phyloP scores from a whole-genome alignment of 179 eudicot species.

The Nepenthes alata region DNA sequence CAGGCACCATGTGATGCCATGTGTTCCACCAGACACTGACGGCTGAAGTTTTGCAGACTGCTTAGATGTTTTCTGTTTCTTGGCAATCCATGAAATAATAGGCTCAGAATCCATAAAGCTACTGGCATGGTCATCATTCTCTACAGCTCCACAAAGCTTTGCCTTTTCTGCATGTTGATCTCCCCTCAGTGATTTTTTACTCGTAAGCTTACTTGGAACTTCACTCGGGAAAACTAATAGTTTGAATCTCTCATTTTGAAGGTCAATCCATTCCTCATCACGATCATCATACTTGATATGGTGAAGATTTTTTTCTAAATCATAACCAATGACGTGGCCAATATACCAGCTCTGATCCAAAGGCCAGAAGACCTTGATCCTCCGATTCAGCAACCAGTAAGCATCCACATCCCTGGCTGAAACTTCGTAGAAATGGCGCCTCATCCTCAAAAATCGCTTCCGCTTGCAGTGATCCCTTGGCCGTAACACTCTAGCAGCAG shows the following conservation, averaged over 20 bases:
- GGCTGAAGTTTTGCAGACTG: conserved; percentile 15
- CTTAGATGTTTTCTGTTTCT: conserved; percentile 32
- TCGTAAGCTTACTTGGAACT: conserved; percentile 38
- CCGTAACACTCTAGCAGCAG: conserved; percentile 45
- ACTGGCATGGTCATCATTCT: conserved; percentile 23
- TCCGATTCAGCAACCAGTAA: conserved; percentile 62
- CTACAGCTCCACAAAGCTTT: conserved; percentile 10
- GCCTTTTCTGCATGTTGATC: conserved; percentile 13
- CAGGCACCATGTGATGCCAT: conserved; percentile 11
- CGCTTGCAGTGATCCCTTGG: conserved; percentile 44
- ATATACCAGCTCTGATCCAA: conserved; percentile 85
- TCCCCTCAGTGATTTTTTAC: conserved; percentile 16
- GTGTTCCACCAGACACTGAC: conserved; percentile 17
- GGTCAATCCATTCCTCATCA: conserved; percentile 87
- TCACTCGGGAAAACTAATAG: conserved; percentile 78
- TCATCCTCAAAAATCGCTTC: conserved; percentile 36
- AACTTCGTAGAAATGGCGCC: conserved; percentile 77
- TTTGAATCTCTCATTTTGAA: conserved; percentile 66
- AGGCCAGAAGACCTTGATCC: conserved; percentile 88
- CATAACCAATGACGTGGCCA: conserved; percentile 66
- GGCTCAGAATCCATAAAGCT: conserved; percentile 68
- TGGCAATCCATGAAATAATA: conserved; percentile 73
- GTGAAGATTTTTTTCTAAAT: conserved; percentile 53
- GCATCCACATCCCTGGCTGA: conserved; percentile 42
- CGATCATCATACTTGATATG: conserved; percentile 85